phyloP scores from a whole-genome alignment of 225 moss, liverwort and hornwort species.

The Thuidium tamariscinum region DNA sequence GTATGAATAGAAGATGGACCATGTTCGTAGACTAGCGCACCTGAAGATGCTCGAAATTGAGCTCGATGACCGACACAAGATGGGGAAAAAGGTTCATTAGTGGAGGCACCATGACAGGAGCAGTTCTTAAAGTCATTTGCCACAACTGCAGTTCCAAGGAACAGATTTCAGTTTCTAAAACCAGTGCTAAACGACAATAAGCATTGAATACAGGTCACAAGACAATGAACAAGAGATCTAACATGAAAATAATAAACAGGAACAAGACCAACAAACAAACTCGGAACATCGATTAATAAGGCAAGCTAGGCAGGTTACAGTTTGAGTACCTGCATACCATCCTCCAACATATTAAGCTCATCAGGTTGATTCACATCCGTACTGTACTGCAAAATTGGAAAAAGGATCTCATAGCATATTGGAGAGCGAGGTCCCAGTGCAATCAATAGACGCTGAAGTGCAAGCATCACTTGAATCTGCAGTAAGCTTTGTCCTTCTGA shows the following conservation, averaged over 20 bases:
- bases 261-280: background rate
- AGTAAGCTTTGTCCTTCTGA: conserved; percentile 93
- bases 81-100: conserved; percentile 79
- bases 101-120: conserved; percentile 83
- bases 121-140: conserved; percentile 83
- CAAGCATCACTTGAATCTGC: conserved; percentile 96
- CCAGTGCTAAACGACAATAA: background rate
- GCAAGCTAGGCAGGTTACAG: background rate
- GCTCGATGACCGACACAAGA: conserved; percentile 84
- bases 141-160: conserved; percentile 55
- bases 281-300: background rate
- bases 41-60: conserved; percentile 84
- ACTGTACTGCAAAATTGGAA: conserved; percentile 94
- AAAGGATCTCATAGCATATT: conserved; percentile 90
- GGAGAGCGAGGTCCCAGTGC: conserved; percentile 88
- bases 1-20: background rate
- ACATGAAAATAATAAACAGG: background rate
- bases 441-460: conserved; percentile 78
- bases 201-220: background rate
- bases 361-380: conserved; percentile 95
- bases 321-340: conserved; percentile 80
- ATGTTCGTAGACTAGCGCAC: conserved; percentile 15
- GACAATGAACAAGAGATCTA: background rate
- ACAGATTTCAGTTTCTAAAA: background rate
- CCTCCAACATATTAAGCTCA: conserved; percentile 97